Conservation (phyloP, 2,329 filamentous ascomycete genomes). For the Cercospora sp. region DNA sequence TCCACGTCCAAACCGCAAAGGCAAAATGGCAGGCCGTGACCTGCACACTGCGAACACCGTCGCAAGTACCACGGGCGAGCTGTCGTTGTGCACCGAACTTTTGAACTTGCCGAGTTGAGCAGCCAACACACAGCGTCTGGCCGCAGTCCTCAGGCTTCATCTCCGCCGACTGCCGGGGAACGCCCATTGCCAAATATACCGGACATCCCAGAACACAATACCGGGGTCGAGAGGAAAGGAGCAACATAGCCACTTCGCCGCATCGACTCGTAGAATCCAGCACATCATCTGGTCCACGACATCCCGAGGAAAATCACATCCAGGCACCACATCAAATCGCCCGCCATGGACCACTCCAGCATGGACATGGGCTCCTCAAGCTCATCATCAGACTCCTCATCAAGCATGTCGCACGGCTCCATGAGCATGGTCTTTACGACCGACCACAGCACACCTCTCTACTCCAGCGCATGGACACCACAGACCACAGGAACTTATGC, state of each 20-base stretch:
- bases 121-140: neutral
- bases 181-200: constrained; percentile 1
- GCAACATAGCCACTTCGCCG: neutral
- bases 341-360: constrained; percentile 11
- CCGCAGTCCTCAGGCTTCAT: neutral
- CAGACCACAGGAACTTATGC: constrained; percentile 70
- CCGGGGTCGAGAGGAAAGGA: neutral
- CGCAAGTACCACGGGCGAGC: neutral
- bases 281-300: neutral
- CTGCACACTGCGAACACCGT: neutral
- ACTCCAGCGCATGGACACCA: constrained; percentile 73
- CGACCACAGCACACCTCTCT: constrained; percentile 62
- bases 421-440: constrained; percentile 67
- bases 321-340: neutral
- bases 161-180: neutral
- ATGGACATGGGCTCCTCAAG: constrained; percentile 11
- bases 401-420: neutral
- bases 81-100: neutral
- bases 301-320: neutral
- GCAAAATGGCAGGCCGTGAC: neutral
- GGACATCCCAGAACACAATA: neutral
- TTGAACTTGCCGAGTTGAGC: neutral
- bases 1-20: neutral
- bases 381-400: neutral
- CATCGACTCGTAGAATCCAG: neutral